Evolutionary conservation across 2,329 filamentous ascomycete genomes (phyloP), one percentile per base, ranked within the genome.

Genomic region (Leptographium galeiforme): DNA sequence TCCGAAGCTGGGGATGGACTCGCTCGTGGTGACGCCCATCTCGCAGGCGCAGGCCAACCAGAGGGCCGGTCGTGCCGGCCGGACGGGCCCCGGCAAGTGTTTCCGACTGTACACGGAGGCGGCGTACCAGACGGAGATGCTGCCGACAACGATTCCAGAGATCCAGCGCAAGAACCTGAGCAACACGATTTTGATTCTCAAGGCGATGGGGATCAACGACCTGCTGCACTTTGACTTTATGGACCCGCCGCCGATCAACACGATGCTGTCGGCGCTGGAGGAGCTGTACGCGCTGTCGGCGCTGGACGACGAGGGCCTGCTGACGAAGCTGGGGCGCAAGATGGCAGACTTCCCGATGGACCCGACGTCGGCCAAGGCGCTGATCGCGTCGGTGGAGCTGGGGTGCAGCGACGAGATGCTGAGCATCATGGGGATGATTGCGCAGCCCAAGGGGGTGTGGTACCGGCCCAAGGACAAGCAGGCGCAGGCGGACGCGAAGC

Each of bases 271-370:
- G 50, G 93, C 93, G 0, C 73, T 98, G 4, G 94, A 98, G 69
- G 93, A 97, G 65, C 75, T 98, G 0, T 98, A 98, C 63, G 89
- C 89, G 0, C 73, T 98, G 12, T 89, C 85, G 4, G 91, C 91
- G 0, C 75, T 98, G 0, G 93, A 98, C 59, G 91, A 98, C 62
- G 93, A 98, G 75, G 93, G 93, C 14, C 76, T 98, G 0, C 73
- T 98, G 2, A 98, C 93, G 0, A 82, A 93, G 8, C 77, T 95
- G 1, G 93, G 93, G 8, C 82, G 93, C 47, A 95, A 96, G 67
- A 97, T 98, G 91, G 90, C 93, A 12, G 91, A 98, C 64, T 97
- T 97, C 67, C 93, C 93, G 0, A 97, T 97, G 89, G 90, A 97
- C 54, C 93, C 93, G 0, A 82, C 88, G 0, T 76, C 97, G 0